Evolutionary conservation across 2,329 filamentous ascomycete species (phyloP).

Genomic region (Canariomyces notabilis): DNA sequence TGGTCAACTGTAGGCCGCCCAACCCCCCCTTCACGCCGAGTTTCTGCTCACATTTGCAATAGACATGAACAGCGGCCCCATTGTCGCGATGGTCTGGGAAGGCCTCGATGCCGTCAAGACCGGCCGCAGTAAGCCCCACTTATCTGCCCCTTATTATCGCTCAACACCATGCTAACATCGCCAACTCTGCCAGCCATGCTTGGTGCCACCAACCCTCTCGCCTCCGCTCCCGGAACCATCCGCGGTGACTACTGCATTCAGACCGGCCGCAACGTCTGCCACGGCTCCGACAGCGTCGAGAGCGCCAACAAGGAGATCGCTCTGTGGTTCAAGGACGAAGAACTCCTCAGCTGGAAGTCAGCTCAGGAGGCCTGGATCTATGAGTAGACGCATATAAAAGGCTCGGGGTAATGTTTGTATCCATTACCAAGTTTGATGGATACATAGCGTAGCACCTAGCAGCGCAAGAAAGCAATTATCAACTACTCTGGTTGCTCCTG

Average conservation of each 20-base stretch:
- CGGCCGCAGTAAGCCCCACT: slow-evolving; percentile 65
- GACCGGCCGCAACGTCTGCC: slow-evolving; percentile 99
- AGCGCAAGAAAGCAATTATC: no score
- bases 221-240: slow-evolving; percentile 94
- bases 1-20: slow-evolving; percentile 72
- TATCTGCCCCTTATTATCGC: background rate
- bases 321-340: slow-evolving; percentile 92
- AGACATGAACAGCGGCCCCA: slow-evolving; percentile 97
- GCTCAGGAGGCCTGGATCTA: slow-evolving; percentile 92
- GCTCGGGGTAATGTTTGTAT: background rate
- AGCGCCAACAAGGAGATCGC: slow-evolving; percentile 99
- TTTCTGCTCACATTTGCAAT: slow-evolving; percentile 22
- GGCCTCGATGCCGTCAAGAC: slow-evolving; percentile 99
- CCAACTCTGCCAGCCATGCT: slow-evolving; percentile 60
- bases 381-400: slow-evolving; percentile 48
- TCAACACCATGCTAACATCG: slow-evolving; percentile 20
- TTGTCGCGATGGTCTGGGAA: slow-evolving; percentile 99
- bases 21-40: background rate
- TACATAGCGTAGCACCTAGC: no score
- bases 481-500: no score
- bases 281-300: slow-evolving; percentile 98
- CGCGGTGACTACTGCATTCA: slow-evolving; percentile 62
- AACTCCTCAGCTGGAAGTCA: slow-evolving; percentile 79
- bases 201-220: slow-evolving; percentile 97
- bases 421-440: no score